These are phyloP conservation scores for Tricharina praecox DNA, from an alignment of 495 filamentous ascomycete genomes.

Conservation along the genomic window DNA sequence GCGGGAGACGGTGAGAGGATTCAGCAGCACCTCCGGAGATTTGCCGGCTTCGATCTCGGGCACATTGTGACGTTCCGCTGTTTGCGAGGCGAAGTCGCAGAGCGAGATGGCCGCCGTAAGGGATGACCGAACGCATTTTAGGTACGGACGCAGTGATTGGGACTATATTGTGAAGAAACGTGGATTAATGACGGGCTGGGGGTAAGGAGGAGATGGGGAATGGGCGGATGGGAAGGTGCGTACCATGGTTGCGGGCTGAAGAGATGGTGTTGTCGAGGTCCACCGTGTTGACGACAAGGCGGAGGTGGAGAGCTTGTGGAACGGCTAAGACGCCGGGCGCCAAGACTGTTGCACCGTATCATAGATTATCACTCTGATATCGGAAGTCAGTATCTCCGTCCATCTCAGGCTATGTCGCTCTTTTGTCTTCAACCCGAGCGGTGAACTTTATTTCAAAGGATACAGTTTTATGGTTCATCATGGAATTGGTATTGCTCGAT, in stretches of 20 bases:
- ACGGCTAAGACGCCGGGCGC: too few species aligned
- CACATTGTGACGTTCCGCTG: conserved; percentile 90
- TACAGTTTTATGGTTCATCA: too few species aligned
- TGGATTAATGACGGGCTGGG: background rate
- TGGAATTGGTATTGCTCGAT: too few species aligned
- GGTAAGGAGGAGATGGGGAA: background rate
- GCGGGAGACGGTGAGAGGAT: conserved; percentile 67
- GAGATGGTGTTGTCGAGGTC: too few species aligned
- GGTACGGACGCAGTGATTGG: conserved; percentile 62
- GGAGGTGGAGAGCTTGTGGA: background rate
- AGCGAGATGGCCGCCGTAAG: conserved; percentile 87
- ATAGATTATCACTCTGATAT: too few species aligned
- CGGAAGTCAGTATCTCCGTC: too few species aligned
- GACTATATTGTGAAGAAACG: background rate
- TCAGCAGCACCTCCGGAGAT: conserved; percentile 87
- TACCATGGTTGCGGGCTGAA: background rate
- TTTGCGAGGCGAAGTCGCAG: conserved; percentile 94
- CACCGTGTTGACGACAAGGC: background rate
- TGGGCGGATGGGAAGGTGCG: too few species aligned
- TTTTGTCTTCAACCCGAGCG: too few species aligned
- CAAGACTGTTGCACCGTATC: too few species aligned
- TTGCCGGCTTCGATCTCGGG: conserved; percentile 88
- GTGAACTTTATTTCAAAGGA: too few species aligned
- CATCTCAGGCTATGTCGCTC: too few species aligned
- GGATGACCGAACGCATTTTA: conserved; percentile 86